phyloP scores from a whole-genome alignment of 352 stramenopile species.

The Globisporangium takayamanum region DNA sequence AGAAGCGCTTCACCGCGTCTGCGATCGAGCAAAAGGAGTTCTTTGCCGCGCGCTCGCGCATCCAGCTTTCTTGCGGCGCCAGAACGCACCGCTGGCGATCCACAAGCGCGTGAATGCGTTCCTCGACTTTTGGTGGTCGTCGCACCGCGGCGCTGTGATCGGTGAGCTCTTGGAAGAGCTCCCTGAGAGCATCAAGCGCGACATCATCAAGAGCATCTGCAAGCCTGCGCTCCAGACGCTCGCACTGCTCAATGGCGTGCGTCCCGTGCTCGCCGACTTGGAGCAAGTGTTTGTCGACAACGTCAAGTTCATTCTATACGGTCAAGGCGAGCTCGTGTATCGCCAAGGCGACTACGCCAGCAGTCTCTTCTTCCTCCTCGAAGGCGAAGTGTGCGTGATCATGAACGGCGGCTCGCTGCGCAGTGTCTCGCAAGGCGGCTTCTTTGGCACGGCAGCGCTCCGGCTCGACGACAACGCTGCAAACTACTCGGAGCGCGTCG shows the following conservation, averaged over 20 bases:
- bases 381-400: constrained; percentile 31
- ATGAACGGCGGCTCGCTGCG: constrained; percentile 20
- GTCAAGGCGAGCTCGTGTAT: constrained; percentile 56
- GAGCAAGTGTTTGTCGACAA: constrained; percentile 39
- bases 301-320: constrained; percentile 47
- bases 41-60: constrained; percentile 41
- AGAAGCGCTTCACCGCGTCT: constrained; percentile 58
- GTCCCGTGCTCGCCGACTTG: constrained; percentile 31
- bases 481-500: constrained; percentile 30
- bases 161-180: constrained; percentile 50
- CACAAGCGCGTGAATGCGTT: constrained; percentile 58
- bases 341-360: constrained; percentile 36
- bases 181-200: constrained; percentile 40
- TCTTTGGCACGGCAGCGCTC: constrained; percentile 43
- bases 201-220: constrained; percentile 56
- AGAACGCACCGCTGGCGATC: constrained; percentile 43
- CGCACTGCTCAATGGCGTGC: constrained; percentile 18
- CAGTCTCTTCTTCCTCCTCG: constrained; percentile 45
- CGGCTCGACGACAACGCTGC: background rate
- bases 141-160: constrained; percentile 55
- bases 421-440: constrained; percentile 32
- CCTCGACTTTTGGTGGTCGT: constrained; percentile 64
- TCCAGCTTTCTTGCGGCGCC: constrained; percentile 60
- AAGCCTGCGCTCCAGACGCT: constrained; percentile 39
- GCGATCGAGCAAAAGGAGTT: constrained; percentile 67